Base-by-base conservation (phyloP, 352 stramenopile species). In the Aphanomyces stellatus region DNA sequence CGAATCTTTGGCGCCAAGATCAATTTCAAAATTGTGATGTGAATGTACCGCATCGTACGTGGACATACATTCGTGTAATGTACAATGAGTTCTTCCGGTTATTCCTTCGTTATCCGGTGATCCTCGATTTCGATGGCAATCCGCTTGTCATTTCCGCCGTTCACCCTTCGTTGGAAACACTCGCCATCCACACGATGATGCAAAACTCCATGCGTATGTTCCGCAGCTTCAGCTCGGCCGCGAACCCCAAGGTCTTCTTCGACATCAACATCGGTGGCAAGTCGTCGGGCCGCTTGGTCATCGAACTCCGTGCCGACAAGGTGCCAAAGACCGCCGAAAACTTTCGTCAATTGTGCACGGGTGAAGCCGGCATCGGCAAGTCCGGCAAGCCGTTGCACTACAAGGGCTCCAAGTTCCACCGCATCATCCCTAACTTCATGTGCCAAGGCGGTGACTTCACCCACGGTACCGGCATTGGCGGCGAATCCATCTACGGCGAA, bases 301-400 rank as follows among this genome's bases (percentile, higher is more conserved):
- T 97, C 59, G 81, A 96, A 74, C 75, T 99, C 51, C 97, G 93
- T 77, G 88, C 87, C 5, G 93, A 99, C 70, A 88, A 98, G 30
- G 95, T 96, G 51, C 97, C 97, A 19, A 99, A 98, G 77, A 99
- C 97, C 33, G 97, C 95, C 35, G 96, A 99, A 73, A 99, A 99
- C 79, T 99, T 99, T 76, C 79, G 91, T 37, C 79, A 89, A 69
- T 78, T 99, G 19, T 99, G 96, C 88, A 99, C 96, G 49, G 97
- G 95, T 64, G 97, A 99, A 74, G 95, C 94, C n/a, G 95, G 95
- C 66, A 74, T 88, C 30, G 90, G 93, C 64, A 78, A 84, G 60
- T 78, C 78, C 15, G 85, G 85, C 72, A 88, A 89, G 51, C 71
- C 86, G 43, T 74, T 95, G 61, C 83, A 93, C 80, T 96, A 93